Percentiles rank a stretch among this genome's conserved stretches.
These are phyloP conservation scores for Trichaptum fuscoviolaceum DNA, from an alignment of 768 basidiomycete species.

Conservation along the genomic window DNA sequence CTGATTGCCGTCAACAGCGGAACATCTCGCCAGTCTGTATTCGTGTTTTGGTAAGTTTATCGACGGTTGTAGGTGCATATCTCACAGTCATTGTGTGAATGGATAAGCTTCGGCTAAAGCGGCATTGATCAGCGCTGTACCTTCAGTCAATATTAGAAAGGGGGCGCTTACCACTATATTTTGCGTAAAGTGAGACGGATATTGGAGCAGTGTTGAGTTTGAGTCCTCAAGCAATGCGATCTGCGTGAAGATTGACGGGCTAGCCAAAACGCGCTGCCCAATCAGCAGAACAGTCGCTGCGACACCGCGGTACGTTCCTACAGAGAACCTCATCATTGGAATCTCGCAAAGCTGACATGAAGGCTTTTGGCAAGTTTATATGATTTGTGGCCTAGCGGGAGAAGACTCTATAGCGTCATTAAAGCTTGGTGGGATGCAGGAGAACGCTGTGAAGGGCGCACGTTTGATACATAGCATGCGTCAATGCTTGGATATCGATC, in stretches of 20 bases:
- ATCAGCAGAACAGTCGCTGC: background rate
- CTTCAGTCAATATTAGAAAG: background rate
- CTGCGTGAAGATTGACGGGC: conserved; percentile 16
- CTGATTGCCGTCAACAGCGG: conserved; percentile 44
- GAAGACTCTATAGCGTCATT: background rate
- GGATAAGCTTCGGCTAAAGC: conserved; percentile 35
- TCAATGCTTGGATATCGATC: background rate
- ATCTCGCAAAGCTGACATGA: background rate
- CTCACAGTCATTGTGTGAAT: conserved; percentile 53
- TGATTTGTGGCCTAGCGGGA: background rate
- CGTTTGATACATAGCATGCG: background rate
- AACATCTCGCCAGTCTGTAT: conserved; percentile 46
- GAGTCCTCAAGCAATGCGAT: conserved; percentile 25
- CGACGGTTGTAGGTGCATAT: background rate
- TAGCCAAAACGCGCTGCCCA: background rate
- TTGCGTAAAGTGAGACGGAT: conserved; percentile 45
- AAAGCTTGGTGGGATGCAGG: too few species aligned
- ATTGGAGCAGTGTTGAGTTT: conserved; percentile 35
- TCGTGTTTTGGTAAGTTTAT: background rate
- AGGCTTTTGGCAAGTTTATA: background rate
- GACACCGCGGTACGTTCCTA: background rate
- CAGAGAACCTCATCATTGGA: background rate
- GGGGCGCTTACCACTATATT: conserved; percentile 26
- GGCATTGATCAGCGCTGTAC: background rate
- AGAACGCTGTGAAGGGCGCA: background rate